Base-by-base conservation (phyloP, 2,329 filamentous ascomycete genomes). In the Biscogniauxia mediterranea region DNA sequence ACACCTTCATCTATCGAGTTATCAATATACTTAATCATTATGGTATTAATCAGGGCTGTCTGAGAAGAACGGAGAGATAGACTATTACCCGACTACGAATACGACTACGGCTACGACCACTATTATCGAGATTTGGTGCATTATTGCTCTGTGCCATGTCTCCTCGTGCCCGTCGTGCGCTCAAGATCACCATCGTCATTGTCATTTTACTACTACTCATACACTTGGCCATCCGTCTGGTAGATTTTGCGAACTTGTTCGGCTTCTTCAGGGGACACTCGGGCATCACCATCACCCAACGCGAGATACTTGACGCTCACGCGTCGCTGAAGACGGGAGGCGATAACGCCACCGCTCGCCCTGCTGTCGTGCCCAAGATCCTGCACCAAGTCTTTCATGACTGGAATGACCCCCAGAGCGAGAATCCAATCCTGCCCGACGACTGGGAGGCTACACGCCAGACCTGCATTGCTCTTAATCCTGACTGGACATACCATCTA, bases 401-500 rank as follows among this genome's bases (percentile, higher is more conserved):
- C 59, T 70, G 66, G 69, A 59, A 66, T 21, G 61, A 71, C 55
- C 67, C 66, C 3, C 60, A 57, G 11, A 68, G 68, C 56, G 57
- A 63, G 7, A 64, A 69, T 49, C 49, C 64, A 11, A 63, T 54
- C 6, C 46, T 73, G 23, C 72, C 72, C 5, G 61, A 60, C 5
- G 64, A 71, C 50, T 74, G 71, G 72, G 61, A 64, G 6, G 59
- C 54, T 8, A 59, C 66, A n/a, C 68, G 67, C 11, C 63, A 71
- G 54, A 66, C 61, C 2, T 74, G 72, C 64, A 59, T 66, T 15
- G 54, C 51, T 11, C 57, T 51, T 23, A 71, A 74, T 56, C 61
- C 66, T 11, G 70, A 67, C 2, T 74, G 67, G 64, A 71, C 73
- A 46, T 54, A 61, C 20, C 57, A 59, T 88, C 82, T 93, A 20